Conservation (phyloP, 1,284 basidiomycete genomes). For the Grifola frondosa region DNA sequence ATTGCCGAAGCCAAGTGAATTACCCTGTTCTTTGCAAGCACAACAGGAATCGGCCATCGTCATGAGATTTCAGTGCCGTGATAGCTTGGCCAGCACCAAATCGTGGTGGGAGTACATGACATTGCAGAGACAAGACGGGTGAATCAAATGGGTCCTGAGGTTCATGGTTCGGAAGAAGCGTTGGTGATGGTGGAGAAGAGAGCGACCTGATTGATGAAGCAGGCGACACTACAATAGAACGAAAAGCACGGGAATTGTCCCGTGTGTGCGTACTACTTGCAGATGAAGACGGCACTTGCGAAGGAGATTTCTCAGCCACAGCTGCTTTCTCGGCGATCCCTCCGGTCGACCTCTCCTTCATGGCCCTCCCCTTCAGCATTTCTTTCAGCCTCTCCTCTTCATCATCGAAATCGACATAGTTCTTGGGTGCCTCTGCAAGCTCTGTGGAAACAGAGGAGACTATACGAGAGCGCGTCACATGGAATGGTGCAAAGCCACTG, state of each 20-base stretch:
- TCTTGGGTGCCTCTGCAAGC: slow-evolving; percentile 69
- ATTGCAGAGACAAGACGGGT: slow-evolving; percentile 39
- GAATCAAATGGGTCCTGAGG: slow-evolving; percentile 8
- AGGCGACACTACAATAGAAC: slow-evolving; percentile 47
- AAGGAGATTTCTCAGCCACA: slow-evolving; percentile 1
- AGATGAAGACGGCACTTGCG: neutral
- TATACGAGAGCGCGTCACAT: slow-evolving; percentile 49
- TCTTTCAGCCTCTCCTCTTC: slow-evolving; percentile 73
- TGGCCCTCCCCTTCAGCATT: slow-evolving; percentile 55
- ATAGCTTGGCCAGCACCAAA: slow-evolving; percentile 41
- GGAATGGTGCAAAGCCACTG: slow-evolving; percentile 31
- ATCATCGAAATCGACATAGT: slow-evolving; percentile 75
- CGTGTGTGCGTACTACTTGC: slow-evolving; percentile 11
- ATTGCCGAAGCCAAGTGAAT: slow-evolving; percentile 14
- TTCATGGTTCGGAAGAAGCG: slow-evolving; percentile 13
- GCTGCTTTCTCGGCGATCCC: slow-evolving; percentile 9
- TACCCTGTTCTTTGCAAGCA: slow-evolving; percentile 59
- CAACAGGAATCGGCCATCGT: slow-evolving; percentile 43
- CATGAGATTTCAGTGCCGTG: slow-evolving; percentile 43
- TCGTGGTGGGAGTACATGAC: slow-evolving; percentile 52
- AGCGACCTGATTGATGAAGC: slow-evolving; percentile 39
- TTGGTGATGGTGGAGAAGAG: slow-evolving; percentile 46
- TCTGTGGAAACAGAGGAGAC: slow-evolving; percentile 69
- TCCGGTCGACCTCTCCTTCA: slow-evolving; percentile 42
- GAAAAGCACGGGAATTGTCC: slow-evolving; percentile 22